Evolutionary conservation across 495 filamentous ascomycete species (phyloP).

Genomic region (Chaetomium fimeti): DNA sequence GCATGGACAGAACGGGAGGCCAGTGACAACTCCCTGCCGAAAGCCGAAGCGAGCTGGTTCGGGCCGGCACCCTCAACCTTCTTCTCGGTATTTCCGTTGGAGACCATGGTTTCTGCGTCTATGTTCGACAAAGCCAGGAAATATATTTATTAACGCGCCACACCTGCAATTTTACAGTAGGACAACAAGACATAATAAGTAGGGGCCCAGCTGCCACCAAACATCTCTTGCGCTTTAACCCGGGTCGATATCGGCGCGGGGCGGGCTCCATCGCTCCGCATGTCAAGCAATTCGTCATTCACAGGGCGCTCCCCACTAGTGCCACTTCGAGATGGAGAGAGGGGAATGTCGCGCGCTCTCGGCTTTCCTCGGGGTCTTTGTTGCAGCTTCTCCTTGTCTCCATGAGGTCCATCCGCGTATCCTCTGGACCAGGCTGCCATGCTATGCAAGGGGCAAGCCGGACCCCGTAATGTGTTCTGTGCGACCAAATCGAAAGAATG

Average conservation of each 20-base stretch:
- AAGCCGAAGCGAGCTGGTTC: constrained; percentile 31
- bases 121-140: neutral
- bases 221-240: neutral
- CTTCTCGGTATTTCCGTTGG: constrained; percentile 4
- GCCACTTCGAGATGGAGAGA: neutral
- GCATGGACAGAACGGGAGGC: constrained; percentile 81
- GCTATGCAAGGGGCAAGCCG: neutral
- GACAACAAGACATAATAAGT: neutral
- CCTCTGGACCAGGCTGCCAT: neutral
- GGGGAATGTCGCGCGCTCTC: neutral
- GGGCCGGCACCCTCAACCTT: constrained; percentile 24
- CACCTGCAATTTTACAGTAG: neutral
- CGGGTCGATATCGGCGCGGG: constrained; percentile 22
- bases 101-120: constrained; percentile 1
- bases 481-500: neutral
- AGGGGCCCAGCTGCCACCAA: neutral
- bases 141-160: neutral
- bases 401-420: neutral
- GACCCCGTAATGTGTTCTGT: neutral
- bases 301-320: constrained; percentile 19
- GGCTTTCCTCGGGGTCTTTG: neutral
- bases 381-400: neutral
- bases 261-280: constrained; percentile 23
- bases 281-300: constrained; percentile 21
- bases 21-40: constrained; percentile 44